Base-by-base conservation (phyloP, 1,139 yeast genomes). In the Hyphopichia fennica region DNA sequence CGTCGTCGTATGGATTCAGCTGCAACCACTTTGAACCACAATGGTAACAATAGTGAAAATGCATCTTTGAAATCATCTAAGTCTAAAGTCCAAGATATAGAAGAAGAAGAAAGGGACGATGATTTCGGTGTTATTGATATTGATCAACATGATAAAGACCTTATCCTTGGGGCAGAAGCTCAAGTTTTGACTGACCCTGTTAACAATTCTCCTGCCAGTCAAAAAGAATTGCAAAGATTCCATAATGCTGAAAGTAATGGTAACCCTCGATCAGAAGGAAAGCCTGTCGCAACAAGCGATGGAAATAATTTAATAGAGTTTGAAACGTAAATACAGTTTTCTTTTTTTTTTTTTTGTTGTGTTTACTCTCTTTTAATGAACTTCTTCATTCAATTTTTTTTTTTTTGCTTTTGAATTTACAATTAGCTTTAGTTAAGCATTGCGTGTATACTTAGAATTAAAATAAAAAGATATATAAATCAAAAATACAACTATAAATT, bases 1-100 rank as follows among this genome's bases (percentile, higher is more conserved):
- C 82, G 93, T 50, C 82, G 85, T 52, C 81, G 96, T 49, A 89
- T 88, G 78, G 96, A 90, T 58, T 84, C 82, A 27, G 77, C 77
- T n/a, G 75, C 77, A 3, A 55, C 67, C 3, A 56, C 48, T 40
- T 46, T 48, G 22, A 46, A 41, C 14, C 40, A 44, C 27, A 45
- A 46, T 29, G 42, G 38, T 17, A 44, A 40, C 29, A 48, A 51
- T 36, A 47, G 54, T 19, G 67, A 63, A 31, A 58, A 49, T 34
- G 51, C 63, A 2, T 60, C 68, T 3, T 41, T 58, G 44, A 62
- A 58, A 42, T 65, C 72, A 1, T 49, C 52, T 2, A 65, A 54
- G 37, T 56, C 64, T 1, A 55, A 55, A 16, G 53, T 46, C 2
- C 54, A 55, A 8, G 54, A 51, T 7, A 67, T 60, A 11, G 79